A percentile compares a stretch with the other conserved stretches of the same genome.
These are phyloP conservation scores for Purshia tridentata DNA, from an alignment of 306 rosid genomes.

Conservation along the genomic window DNA sequence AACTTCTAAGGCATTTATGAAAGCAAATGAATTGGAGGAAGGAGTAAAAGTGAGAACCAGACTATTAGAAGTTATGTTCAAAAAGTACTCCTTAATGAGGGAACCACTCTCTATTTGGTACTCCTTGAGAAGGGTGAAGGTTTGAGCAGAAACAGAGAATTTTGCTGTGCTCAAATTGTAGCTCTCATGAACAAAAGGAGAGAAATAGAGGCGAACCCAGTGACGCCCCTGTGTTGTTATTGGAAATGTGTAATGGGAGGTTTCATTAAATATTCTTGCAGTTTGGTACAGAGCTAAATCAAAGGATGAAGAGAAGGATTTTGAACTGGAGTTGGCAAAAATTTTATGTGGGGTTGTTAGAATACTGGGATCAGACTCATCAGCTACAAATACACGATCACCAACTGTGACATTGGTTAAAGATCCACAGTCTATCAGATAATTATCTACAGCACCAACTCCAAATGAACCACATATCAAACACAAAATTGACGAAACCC, in stretches of 20 bases:
- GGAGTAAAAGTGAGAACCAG: constrained; percentile 58
- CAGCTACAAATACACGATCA: constrained; percentile 46
- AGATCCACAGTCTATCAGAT: constrained; percentile 68
- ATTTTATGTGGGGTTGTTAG: constrained; percentile 40
- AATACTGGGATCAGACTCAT: constrained; percentile 34
- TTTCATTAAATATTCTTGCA: constrained; percentile 46
- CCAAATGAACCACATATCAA: constrained; percentile 39
- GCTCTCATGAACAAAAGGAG: constrained; percentile 37
- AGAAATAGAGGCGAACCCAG: constrained; percentile 69
- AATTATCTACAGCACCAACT: constrained; percentile 31
- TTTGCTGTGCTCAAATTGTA: constrained; percentile 49
- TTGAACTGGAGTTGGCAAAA: constrained; percentile 29
- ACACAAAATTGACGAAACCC: constrained; percentile 35
- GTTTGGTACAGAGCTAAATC: constrained; percentile 43
- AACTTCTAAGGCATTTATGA: constrained; percentile 66
- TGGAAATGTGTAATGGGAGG: constrained; percentile 52
- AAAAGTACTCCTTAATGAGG: constrained; percentile 47
- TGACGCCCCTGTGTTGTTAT: constrained; percentile 49
- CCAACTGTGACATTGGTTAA: constrained; percentile 35
- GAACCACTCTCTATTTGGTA: constrained; percentile 28
- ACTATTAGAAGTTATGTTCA: constrained; percentile 38
- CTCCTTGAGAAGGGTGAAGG: constrained; percentile 45
- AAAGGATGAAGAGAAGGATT: constrained; percentile 24
- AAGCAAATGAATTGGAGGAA: constrained; percentile 51
- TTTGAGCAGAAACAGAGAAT: constrained; percentile 69